phyloP scores from a whole-genome alignment of 306 rosid species.

The Rubus parviflorus region DNA sequence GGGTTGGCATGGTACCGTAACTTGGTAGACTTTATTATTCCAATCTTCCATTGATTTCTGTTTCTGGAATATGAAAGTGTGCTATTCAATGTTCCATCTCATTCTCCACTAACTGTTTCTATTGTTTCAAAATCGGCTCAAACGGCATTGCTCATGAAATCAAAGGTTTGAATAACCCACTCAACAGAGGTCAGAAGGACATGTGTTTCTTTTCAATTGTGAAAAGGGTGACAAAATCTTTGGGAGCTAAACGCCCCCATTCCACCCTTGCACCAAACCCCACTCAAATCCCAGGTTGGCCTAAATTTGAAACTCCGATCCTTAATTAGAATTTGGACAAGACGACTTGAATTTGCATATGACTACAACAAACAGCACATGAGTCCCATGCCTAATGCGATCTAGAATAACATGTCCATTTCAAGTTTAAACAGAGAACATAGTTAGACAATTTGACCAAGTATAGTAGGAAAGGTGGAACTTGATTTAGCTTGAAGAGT shows the following conservation, averaged over 20 bases:
- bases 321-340: neutral
- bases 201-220: neutral
- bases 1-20: neutral
- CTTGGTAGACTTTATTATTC: neutral
- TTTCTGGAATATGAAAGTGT: neutral
- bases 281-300: constrained; percentile 18
- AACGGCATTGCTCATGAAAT: neutral
- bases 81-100: neutral
- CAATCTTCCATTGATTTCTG: neutral
- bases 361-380: neutral
- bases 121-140: neutral
- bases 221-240: neutral
- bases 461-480: neutral
- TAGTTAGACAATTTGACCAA: neutral
- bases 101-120: neutral
- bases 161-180: constrained; percentile 24
- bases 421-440: neutral
- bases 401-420: constrained; percentile 1
- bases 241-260: neutral
- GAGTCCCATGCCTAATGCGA: neutral
- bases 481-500: neutral
- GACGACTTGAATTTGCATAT: neutral
- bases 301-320: neutral
- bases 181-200: constrained; percentile 1
- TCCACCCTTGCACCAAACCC: constrained; percentile 22